Evolutionary conservation across 2,329 filamentous ascomycete genomes (phyloP), one percentile per base, ranked within the genome.

Genomic region (Beauveria brongniartii): DNA sequence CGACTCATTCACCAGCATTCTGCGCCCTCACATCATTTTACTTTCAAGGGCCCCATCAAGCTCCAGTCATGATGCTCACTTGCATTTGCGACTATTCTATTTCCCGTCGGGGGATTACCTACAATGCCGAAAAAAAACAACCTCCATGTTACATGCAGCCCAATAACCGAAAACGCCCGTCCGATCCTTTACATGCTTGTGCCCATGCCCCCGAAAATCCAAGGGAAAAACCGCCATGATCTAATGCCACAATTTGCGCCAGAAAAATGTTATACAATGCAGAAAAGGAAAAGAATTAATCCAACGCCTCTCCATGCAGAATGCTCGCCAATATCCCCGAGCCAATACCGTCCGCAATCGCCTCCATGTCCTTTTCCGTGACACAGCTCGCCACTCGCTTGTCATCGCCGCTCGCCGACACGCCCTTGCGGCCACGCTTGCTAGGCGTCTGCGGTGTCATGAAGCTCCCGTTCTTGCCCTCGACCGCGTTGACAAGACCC

Each of bases 371-470:
- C 69, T 84, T 88, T 69, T 91, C 87, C n/a, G 86, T 86, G 22
- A 92, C 88, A 69, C 85, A 90, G 73, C 90, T 92, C 3, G 88
- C 87, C 53, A 96, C 82, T 59, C 87, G 83, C 72, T 86, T 88
- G 72, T 96, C 92, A 66, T 96, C 91, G 1, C 73, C 78, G 64
- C 73, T 78, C 69, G 70, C 82, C 69, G 73, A 70, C 70, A 82
- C 82, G 57, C 85, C 84, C 66, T 83, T 83, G 65, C 85, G 81
- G 1, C 84, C 82, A 59, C 85, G 85, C 69, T 88, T 89, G 66
- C 88, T 89, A 1, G 90, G 90, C 9, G 89, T 91, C 64, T 86
- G 84, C 37, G 84, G 70, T 68, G 78, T 75, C 48, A 83, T 74
- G 69, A 89, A 87, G 65, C 82, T 90, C 51, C 84, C 89, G 55